These are phyloP conservation scores for Scheffersomyces titani DNA, from an alignment of 1,139 yeast species.

Conservation along the genomic window DNA sequence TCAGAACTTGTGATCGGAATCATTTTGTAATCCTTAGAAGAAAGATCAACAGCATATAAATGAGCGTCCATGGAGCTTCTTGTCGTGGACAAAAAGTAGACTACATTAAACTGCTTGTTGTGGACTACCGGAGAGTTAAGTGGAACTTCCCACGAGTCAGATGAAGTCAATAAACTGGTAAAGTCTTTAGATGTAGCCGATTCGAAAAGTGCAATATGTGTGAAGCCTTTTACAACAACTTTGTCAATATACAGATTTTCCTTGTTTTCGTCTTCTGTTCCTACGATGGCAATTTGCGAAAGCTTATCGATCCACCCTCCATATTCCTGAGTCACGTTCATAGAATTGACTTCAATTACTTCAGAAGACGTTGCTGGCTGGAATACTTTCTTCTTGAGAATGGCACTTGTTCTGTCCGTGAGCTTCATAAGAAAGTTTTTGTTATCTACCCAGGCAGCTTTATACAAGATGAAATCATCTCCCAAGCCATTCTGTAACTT, in stretches of 20 bases:
- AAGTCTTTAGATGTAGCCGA: constrained; percentile 47
- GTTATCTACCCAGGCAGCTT: constrained; percentile 67
- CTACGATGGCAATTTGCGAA: constrained; percentile 32
- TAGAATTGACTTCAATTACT: constrained; percentile 14
- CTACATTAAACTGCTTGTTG: constrained; percentile 48
- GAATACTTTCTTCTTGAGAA: constrained; percentile 56
- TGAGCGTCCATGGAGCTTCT: constrained; percentile 59
- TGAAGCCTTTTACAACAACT: constrained; percentile 61
- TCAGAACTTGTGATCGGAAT: constrained; percentile 20
- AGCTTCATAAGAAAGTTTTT: constrained; percentile 59
- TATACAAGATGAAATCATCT: constrained; percentile 63
- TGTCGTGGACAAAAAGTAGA: constrained; percentile 68
- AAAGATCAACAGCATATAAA: constrained; percentile 27
- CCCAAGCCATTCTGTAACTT: constrained; percentile 29
- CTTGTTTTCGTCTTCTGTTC: constrained; percentile 40
- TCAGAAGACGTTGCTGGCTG: constrained; percentile 32
- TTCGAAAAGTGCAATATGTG: constrained; percentile 70
- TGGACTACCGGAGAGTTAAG: constrained; percentile 56
- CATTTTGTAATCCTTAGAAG: constrained; percentile 8
- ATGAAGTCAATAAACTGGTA: constrained; percentile 47
- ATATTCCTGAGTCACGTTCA: constrained; percentile 45
- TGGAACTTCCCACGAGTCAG: constrained; percentile 70
- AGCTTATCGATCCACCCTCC: constrained; percentile 59
- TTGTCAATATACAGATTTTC: constrained; percentile 72
- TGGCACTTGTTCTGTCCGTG: constrained; percentile 71